Evolutionary conservation across 495 filamentous ascomycete species (phyloP).

Genomic region (Barbatosphaeria neglecta): DNA sequence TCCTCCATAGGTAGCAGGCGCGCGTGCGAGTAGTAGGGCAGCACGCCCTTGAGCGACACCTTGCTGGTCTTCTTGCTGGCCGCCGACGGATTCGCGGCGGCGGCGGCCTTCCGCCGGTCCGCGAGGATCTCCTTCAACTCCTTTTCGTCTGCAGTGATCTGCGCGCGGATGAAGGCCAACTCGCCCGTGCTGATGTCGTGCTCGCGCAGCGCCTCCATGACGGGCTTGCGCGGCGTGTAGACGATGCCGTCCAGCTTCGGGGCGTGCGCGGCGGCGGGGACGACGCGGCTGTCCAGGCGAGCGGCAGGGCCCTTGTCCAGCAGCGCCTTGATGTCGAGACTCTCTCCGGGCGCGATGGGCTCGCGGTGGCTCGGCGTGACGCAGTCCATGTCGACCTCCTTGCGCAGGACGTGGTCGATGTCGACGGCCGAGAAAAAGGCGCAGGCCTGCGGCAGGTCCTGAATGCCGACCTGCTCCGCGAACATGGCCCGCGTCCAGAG

Average conservation of each 20-base stretch:
- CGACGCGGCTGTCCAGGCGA: slow-evolving; percentile 50
- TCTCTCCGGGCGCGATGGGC: slow-evolving; percentile 76
- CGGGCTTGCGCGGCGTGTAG: slow-evolving; percentile 61
- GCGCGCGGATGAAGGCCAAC: slow-evolving; percentile 62
- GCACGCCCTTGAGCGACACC: slow-evolving; percentile 8
- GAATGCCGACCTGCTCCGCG: slow-evolving; percentile 87
- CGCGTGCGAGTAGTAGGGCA: slow-evolving; percentile 16
- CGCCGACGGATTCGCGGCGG: background rate
- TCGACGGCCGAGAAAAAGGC: slow-evolving; percentile 95
- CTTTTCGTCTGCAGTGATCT: slow-evolving; percentile 64
- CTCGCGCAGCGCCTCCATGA: slow-evolving; percentile 58
- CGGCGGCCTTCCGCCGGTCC: slow-evolving; percentile 27
- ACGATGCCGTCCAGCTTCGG: slow-evolving; percentile 44
- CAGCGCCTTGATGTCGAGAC: slow-evolving; percentile 63
- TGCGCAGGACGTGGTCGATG: slow-evolving; percentile 84
- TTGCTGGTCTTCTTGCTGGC: slow-evolving; percentile 5
- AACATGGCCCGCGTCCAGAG: slow-evolving; percentile 97
- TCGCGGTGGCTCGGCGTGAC: slow-evolving; percentile 75
- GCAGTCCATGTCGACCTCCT: slow-evolving; percentile 97
- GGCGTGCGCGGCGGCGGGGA: slow-evolving; percentile 32
- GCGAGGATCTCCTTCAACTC: slow-evolving; percentile 66
- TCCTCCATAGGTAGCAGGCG: slow-evolving; percentile 15
- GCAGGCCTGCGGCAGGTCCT: slow-evolving; percentile 86
- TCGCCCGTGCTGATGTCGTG: slow-evolving; percentile 26
- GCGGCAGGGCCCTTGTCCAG: slow-evolving; percentile 55